These are phyloP conservation scores for Chaetoceros muelleri DNA, from an alignment of 108 stramenopile genomes.

Conservation along the genomic window DNA sequence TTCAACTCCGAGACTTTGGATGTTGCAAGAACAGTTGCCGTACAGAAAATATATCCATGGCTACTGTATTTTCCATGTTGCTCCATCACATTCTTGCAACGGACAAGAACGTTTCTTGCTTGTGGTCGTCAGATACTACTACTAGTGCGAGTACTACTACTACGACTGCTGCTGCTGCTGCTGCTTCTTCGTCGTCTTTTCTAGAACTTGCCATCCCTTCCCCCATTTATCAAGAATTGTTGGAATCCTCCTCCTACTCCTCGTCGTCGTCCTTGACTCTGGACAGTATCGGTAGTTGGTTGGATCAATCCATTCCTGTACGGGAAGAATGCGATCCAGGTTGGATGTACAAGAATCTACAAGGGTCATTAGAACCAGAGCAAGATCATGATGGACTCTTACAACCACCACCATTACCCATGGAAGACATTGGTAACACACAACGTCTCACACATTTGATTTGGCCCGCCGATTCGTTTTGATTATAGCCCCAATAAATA, in stretches of 20 bases:
- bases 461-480: too few relatives aligned
- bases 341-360: slow-evolving; percentile 50
- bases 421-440: too few relatives aligned
- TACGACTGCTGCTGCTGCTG: neutral
- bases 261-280: neutral
- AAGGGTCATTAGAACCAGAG: too few relatives aligned
- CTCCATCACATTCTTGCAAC: slow-evolving; percentile 10
- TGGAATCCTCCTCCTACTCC: neutral
- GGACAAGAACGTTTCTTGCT: slow-evolving; percentile 8
- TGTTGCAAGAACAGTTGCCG: slow-evolving; percentile 6
- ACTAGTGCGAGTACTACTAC: neutral
- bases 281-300: slow-evolving; percentile 14
- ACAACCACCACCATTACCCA: too few relatives aligned
- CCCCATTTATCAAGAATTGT: neutral
- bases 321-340: slow-evolving; percentile 36
- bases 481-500: too few relatives aligned
- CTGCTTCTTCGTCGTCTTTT: neutral
- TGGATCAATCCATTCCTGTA: slow-evolving; percentile 9
- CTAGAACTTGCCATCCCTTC: neutral
- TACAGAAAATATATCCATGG: neutral
- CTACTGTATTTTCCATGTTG: slow-evolving; percentile 15
- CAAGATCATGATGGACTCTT: too few relatives aligned
- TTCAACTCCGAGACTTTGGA: slow-evolving; percentile 66
- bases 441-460: too few relatives aligned
- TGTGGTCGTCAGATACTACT: neutral